A percentile compares a stretch with the other conserved stretches of the same genome.
Conservation (phyloP, 805 yeast genomes). For the Sugiyamaella qingdaonensis region DNA sequence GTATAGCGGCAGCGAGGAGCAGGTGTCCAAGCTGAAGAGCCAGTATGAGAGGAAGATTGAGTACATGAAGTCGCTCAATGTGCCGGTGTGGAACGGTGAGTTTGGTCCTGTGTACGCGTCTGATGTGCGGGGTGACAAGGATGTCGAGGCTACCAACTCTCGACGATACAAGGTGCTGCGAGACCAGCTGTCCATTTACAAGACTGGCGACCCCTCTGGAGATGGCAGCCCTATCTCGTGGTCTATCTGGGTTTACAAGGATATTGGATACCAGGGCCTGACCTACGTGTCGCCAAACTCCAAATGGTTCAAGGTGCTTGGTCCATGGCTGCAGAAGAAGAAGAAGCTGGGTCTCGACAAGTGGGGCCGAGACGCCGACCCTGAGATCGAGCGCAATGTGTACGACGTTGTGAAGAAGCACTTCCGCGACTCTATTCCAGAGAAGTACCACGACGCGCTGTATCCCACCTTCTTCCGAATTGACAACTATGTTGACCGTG, state of each 20-base stretch:
- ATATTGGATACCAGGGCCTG: conserved; percentile 49
- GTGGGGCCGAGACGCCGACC: conserved; percentile 48
- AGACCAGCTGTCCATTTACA: conserved; percentile 44
- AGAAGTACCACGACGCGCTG: conserved; percentile 36
- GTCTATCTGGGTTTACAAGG: conserved; percentile 53
- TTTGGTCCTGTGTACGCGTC: conserved; percentile 50
- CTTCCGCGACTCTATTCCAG: conserved; percentile 39
- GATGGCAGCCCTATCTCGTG: conserved; percentile 43
- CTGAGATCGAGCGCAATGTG: conserved; percentile 34
- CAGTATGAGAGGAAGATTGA: conserved; percentile 44
- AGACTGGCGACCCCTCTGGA: conserved; percentile 46
- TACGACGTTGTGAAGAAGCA: conserved; percentile 39
- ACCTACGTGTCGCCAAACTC: conserved; percentile 44
- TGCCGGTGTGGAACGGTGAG: conserved; percentile 54
- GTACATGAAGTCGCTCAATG: conserved; percentile 37
- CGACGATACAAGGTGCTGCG: conserved; percentile 41
- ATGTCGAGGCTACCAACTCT: conserved; percentile 37
- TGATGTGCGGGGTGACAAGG: conserved; percentile 37
- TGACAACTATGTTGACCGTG: conserved; percentile 38
- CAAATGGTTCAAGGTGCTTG: conserved; percentile 41
- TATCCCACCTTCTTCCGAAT: conserved; percentile 36
- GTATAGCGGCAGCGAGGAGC: conserved; percentile 37
- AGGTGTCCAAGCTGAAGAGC: conserved; percentile 33
- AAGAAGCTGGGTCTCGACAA: conserved; percentile 43
- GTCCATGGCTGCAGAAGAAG: conserved; percentile 42